Conservation (phyloP, 2,329 filamentous ascomycete species). For the Nemania sp. region DNA sequence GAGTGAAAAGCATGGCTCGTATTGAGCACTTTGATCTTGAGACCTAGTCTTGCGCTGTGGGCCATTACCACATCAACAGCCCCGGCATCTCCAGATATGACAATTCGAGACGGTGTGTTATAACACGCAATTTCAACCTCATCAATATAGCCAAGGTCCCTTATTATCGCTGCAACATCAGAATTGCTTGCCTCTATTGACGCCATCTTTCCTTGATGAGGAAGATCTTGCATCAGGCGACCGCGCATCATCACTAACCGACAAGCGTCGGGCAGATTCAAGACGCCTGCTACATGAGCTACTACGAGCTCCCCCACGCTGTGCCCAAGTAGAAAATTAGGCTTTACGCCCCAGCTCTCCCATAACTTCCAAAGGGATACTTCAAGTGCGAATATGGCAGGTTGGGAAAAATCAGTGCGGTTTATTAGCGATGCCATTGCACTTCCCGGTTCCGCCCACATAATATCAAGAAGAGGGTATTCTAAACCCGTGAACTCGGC, state of each 20-base stretch:
- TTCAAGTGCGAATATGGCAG: conserved; percentile 41
- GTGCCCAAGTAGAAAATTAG: conserved; percentile 38
- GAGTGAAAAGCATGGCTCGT: no score
- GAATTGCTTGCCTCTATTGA: conserved; percentile 33
- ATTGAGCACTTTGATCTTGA: no score
- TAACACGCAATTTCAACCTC: conserved; percentile 32
- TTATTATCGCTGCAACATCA: conserved; percentile 31
- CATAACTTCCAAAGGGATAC: conserved; percentile 40
- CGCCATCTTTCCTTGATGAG: conserved; percentile 32
- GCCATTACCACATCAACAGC: no score
- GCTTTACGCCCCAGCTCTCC: conserved; percentile 37
- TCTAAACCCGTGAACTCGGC: conserved; percentile 32
- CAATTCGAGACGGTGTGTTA: no score
- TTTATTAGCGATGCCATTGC: conserved; percentile 30
- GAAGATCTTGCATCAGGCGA: conserved; percentile 37
- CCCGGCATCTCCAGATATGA: no score
- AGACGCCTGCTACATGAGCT: conserved; percentile 39
- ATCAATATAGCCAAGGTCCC: conserved; percentile 19
- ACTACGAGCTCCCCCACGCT: conserved; percentile 39
- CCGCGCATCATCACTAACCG: conserved; percentile 39
- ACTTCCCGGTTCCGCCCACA: conserved; percentile 37
- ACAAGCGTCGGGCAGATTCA: conserved; percentile 40
- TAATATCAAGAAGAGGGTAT: conserved; percentile 34
- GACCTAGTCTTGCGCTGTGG: no score
- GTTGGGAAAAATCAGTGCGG: conserved; percentile 40